These are phyloP conservation scores for Mortierella sp. DNA, from an alignment of 371 early-diverging fungal genomes.

Conservation along the genomic window DNA sequence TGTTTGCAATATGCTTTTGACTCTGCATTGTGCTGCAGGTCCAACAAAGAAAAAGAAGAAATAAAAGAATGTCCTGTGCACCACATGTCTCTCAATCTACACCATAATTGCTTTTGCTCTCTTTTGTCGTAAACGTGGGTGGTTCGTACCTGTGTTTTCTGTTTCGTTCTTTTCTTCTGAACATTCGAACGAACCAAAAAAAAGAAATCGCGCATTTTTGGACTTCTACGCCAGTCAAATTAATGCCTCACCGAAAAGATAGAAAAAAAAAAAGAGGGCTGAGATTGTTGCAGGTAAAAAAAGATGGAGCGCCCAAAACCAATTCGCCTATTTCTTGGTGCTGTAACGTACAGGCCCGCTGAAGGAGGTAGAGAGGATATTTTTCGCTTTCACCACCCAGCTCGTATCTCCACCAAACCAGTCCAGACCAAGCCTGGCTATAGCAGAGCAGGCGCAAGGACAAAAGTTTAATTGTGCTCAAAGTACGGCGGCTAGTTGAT, in stretches of 20 bases:
- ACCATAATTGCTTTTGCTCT: not conserved
- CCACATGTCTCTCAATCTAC: not conserved
- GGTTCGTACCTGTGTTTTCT: not conserved
- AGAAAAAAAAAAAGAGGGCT: not conserved
- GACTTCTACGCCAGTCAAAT: slow-evolving; percentile 5
- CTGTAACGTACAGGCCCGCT: not conserved
- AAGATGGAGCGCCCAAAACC: slow-evolving; percentile 13
- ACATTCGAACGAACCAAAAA: not conserved
- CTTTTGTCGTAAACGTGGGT: not conserved
- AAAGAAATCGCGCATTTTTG: slow-evolving; percentile 9
- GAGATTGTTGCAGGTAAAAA: slow-evolving; percentile 3
- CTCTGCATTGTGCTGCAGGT: not conserved
- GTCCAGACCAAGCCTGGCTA: not conserved
- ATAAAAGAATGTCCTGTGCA: not conserved
- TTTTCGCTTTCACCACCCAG: not conserved
- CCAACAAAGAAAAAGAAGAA: not conserved
- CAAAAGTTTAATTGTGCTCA: not conserved
- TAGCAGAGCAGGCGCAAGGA: not conserved
- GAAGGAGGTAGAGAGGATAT: not conserved
- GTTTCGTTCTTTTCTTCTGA: not conserved
- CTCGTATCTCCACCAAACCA: not conserved
- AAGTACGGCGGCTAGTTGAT: not conserved
- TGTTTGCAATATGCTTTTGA: slow-evolving; percentile 1
- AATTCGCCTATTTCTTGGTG: not conserved
- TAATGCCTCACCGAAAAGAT: not conserved